These are phyloP conservation scores for Chrysosporium queenslandicum DNA, from an alignment of 2,329 filamentous ascomycete species.

Conservation along the genomic window DNA sequence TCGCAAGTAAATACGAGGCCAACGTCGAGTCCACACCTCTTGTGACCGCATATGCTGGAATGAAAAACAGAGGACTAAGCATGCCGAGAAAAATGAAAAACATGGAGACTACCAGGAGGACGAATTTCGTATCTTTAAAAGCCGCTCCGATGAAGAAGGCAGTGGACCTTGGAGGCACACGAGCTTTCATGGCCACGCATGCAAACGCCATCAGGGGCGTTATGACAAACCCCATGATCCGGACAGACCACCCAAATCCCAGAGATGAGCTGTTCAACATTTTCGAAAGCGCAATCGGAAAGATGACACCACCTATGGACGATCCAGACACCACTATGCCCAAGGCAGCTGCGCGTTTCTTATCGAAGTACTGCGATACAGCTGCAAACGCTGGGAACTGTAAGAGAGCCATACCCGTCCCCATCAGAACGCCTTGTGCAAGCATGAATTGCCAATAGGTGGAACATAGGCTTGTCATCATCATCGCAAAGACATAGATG, in stretches of 20 bases:
- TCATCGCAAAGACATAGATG: constrained; percentile 24
- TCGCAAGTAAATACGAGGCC: constrained; percentile 55
- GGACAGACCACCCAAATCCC: constrained; percentile 31
- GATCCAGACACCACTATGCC: constrained; percentile 29
- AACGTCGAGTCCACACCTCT: constrained; percentile 48
- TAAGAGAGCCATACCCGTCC: constrained; percentile 25
- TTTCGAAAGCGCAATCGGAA: constrained; percentile 27
- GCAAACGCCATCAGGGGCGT: no score
- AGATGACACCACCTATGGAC: constrained; percentile 30
- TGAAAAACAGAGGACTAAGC: constrained; percentile 43
- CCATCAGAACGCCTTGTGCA: constrained; percentile 29
- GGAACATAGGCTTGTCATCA: constrained; percentile 32
- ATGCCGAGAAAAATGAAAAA: constrained; percentile 29
- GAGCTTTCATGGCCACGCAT: constrained; percentile 13
- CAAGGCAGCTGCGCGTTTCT: constrained; percentile 25
- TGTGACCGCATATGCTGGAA: constrained; percentile 49
- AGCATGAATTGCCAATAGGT: constrained; percentile 34
- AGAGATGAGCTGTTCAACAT: constrained; percentile 22
- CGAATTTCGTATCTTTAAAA: constrained; percentile 1
- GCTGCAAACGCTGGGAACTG: constrained; percentile 26
- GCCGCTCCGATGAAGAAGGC: not conserved
- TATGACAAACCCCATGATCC: constrained; percentile 35
- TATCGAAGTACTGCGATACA: constrained; percentile 25
- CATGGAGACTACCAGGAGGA: not conserved
- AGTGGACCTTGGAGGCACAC: not conserved